Conservation (phyloP, 2,329 filamentous ascomycete species). For the Beauveria sp. region DNA sequence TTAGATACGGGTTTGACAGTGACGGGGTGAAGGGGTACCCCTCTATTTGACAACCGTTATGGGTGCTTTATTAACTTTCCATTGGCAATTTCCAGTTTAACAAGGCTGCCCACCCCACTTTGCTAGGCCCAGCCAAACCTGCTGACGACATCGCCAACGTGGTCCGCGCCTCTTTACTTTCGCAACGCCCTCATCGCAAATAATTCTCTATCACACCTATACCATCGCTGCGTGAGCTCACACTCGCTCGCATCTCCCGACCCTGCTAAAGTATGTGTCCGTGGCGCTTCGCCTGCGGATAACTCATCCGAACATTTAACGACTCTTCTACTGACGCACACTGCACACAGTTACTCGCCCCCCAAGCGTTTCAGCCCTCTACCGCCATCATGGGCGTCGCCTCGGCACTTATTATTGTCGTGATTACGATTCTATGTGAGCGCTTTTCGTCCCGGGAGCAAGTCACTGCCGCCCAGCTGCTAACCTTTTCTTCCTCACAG, state of each 20-base stretch:
- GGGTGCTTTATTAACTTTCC: too few species aligned
- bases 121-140: neutral
- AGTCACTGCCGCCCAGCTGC: neutral
- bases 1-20: too few species aligned
- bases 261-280: neutral
- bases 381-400: conserved; percentile 38
- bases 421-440: conserved; percentile 48
- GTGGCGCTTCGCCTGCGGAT: too few species aligned
- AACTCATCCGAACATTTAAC: too few species aligned
- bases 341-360: neutral
- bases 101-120: conserved; percentile 2
- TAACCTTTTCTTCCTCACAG: conserved; percentile 32
- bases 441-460: neutral
- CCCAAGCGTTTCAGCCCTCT: conserved; percentile 3
- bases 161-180: neutral
- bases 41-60: too few species aligned
- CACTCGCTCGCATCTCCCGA: neutral
- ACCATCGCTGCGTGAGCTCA: neutral
- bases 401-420: conserved; percentile 40
- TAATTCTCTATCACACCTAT: neutral
- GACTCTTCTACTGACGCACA: neutral
- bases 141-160: conserved; percentile 9
- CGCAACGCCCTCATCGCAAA: neutral
- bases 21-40: too few species aligned
- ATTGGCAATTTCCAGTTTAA: neutral